phyloP scores from a whole-genome alignment of 192 early-diverging fungal species.

The Pilaira anomala region DNA sequence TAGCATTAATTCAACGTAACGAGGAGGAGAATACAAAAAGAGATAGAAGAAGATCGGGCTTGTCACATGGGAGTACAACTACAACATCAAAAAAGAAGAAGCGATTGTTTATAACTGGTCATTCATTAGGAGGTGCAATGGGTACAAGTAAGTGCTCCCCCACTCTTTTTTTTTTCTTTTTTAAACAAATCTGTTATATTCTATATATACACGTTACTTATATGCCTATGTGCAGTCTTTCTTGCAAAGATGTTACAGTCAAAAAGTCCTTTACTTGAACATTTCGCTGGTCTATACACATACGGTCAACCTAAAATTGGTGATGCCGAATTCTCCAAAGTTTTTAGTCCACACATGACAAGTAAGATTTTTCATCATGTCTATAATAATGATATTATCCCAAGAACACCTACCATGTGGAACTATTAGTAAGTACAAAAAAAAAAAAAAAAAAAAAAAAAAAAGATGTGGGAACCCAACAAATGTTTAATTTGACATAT shows the following conservation, averaged over 20 bases:
- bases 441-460: no score
- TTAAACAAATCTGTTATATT: background rate
- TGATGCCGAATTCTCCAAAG: slow-evolving; percentile 48
- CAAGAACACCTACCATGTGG: background rate
- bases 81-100: slow-evolving; percentile 33
- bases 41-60: background rate
- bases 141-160: slow-evolving; percentile 33
- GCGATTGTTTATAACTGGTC: slow-evolving; percentile 49
- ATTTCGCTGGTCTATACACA: slow-evolving; percentile 53
- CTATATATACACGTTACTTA: background rate
- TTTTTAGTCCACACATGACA: slow-evolving; percentile 42
- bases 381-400: slow-evolving; percentile 46
- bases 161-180: background rate
- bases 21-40: background rate
- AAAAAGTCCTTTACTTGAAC: slow-evolving; percentile 43
- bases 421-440: slow-evolving; percentile 1
- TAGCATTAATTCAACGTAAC: slow-evolving; percentile 15
- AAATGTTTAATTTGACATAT: background rate
- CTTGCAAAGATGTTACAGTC: slow-evolving; percentile 52
- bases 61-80: slow-evolving; percentile 5
- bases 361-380: slow-evolving; percentile 57
- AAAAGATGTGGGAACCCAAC: no score
- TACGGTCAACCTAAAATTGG: slow-evolving; percentile 51
- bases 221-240: no score
- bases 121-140: slow-evolving; percentile 49